Evolutionary conservation across 768 basidiomycete species (phyloP).

Genomic region (Chalciporus sphaerocephalus): DNA sequence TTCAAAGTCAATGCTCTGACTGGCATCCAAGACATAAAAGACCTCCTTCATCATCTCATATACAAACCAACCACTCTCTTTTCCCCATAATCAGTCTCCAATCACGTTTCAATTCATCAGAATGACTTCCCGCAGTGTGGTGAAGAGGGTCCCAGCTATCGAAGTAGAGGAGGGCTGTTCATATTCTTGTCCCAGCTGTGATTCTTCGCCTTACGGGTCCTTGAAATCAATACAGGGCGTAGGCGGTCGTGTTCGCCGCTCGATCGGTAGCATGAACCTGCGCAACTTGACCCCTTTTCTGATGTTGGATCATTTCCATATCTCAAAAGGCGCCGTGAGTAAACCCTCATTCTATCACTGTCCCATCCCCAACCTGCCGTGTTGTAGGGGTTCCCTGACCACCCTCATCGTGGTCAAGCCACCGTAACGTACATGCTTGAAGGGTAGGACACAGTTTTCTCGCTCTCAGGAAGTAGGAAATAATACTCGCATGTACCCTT

Average conservation of each 20-base stretch:
- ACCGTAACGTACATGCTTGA: conserved; percentile 88
- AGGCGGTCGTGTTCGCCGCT: conserved; percentile 79
- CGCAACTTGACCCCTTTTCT: conserved; percentile 88
- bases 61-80: too few species aligned
- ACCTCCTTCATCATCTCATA: background rate
- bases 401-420: conserved; percentile 87
- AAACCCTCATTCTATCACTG: background rate
- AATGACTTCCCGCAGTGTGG: conserved; percentile 60
- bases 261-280: conserved; percentile 72
- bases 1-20: background rate
- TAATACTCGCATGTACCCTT: background rate
- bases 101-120: conserved; percentile 2
- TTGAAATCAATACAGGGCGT: conserved; percentile 49
- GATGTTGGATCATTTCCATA: conserved; percentile 82
- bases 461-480: background rate
- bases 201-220: background rate
- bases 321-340: conserved; percentile 63
- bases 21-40: conserved; percentile 3
- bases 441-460: conserved; percentile 42
- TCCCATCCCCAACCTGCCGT: background rate
- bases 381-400: conserved; percentile 82
- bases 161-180: conserved; percentile 62
- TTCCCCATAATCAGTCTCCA: background rate
- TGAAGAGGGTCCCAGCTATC: conserved; percentile 72
- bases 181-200: background rate